A percentile compares a stretch with the other conserved stretches of the same genome.
Evolutionary conservation across 192 early-diverging fungal species (phyloP).

Genomic region (Backusella tuberculispora): DNA sequence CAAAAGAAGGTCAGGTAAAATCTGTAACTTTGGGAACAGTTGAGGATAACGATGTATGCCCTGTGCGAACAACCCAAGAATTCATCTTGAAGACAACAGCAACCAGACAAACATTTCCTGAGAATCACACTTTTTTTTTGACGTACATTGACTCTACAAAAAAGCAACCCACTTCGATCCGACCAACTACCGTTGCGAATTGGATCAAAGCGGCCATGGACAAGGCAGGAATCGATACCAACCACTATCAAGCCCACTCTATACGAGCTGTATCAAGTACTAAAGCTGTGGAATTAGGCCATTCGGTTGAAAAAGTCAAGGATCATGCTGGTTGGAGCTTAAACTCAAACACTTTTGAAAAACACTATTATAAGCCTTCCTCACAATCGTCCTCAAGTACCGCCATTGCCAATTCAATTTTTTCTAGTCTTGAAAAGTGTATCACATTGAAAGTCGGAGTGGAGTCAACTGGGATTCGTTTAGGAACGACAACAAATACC

Average conservation of each 20-base stretch:
- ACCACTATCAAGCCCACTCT: background rate
- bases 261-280: constrained; percentile 3
- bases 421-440: too few relatives aligned
- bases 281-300: background rate
- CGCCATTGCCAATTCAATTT: too few relatives aligned
- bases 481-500: too few relatives aligned
- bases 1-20: constrained; percentile 18
- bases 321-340: background rate
- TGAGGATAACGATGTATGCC: background rate
- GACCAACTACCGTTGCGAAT: constrained; percentile 7
- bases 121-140: background rate
- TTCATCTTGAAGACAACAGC: background rate
- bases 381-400: too few relatives aligned
- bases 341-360: background rate
- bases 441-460: too few relatives aligned
- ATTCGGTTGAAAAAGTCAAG: background rate
- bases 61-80: background rate
- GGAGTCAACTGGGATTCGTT: too few relatives aligned
- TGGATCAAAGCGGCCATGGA: background rate
- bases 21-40: background rate
- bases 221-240: constrained; percentile 6
- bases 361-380: background rate
- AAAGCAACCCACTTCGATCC: background rate
- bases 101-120: background rate
- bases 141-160: background rate